A percentile compares a stretch with the other conserved stretches of the same genome.
phyloP scores from a whole-genome alignment of 345 rosid species.

The Eucalyptus decipiens region DNA sequence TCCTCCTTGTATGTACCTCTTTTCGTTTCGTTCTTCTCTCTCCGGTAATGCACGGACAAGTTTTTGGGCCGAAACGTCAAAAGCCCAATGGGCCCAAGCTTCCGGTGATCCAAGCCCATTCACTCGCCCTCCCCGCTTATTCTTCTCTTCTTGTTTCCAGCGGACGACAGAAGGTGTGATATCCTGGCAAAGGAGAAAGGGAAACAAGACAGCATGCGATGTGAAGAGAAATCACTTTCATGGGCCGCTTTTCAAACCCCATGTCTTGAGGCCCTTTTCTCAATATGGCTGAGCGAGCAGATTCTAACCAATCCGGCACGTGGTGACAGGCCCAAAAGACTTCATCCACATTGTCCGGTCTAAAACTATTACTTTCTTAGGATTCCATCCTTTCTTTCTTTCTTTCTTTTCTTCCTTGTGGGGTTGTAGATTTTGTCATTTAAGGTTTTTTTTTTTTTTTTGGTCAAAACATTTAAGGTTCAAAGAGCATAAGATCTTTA shows the following conservation, averaged over 20 bases:
- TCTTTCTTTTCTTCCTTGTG: neutral
- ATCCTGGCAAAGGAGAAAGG: neutral
- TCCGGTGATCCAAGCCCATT: neutral
- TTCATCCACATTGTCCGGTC: neutral
- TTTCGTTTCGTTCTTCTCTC: neutral
- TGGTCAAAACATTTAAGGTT: neutral
- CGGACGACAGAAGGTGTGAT: neutral
- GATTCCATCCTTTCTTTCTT: neutral
- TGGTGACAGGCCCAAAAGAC: neutral
- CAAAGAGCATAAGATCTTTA: neutral
- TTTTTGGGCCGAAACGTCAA: neutral
- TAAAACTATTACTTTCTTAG: neutral
- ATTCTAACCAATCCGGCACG: neutral
- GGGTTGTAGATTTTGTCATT: neutral
- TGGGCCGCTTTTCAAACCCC: neutral
- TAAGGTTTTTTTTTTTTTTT: no score
- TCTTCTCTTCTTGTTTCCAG: neutral
- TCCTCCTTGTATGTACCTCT: neutral
- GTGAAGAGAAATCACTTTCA: neutral
- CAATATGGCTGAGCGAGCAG: neutral
- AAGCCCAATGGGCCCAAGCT: neutral
- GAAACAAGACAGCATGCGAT: neutral
- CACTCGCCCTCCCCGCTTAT: neutral
- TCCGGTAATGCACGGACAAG: rapidly evolving
- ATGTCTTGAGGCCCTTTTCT: neutral